Evolutionary conservation across 2,329 filamentous ascomycete genomes (phyloP).

Genomic region (Nectriaceae sp.): DNA sequence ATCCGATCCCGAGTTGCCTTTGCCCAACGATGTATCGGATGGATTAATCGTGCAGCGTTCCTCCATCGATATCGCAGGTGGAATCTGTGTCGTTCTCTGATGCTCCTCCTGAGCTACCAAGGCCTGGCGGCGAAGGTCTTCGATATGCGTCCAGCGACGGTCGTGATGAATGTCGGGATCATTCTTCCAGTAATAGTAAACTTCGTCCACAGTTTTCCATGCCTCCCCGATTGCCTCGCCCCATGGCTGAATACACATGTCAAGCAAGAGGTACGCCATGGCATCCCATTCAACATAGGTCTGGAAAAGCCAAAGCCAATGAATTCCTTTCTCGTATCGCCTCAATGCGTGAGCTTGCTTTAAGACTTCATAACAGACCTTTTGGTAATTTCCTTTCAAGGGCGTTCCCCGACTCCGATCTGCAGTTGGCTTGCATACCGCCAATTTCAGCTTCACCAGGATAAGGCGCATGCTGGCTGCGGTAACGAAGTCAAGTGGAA

Average conservation of each 20-base stretch:
- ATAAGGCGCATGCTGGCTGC: not conserved
- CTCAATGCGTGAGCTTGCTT: conserved; percentile 6
- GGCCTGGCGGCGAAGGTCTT: conserved; percentile 5
- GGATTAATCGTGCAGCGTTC: no score
- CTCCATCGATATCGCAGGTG: no score
- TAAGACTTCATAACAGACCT: conserved; percentile 10
- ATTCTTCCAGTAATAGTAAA: conserved; percentile 11
- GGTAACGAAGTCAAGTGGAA: conserved; percentile 6
- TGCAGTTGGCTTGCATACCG: not conserved
- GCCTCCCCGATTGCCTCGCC: not conserved
- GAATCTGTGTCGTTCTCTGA: no score
- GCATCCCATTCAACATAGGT: conserved; percentile 6
- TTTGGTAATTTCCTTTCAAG: not conserved
- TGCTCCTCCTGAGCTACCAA: no score
- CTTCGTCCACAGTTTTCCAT: conserved; percentile 8
- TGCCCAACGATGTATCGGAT: no score
- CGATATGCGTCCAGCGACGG: conserved; percentile 11
- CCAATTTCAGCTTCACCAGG: conserved; percentile 3
- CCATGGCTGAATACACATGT: not conserved
- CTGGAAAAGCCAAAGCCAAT: conserved; percentile 5
- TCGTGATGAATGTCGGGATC: conserved; percentile 5
- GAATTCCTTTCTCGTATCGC: conserved; percentile 5
- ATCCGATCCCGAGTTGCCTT: no score
- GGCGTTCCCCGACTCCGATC: not conserved
- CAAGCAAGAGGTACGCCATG: conserved; percentile 6